Conservation (phyloP, 148 eudicot species). For the Fagopyrum tataricum region DNA sequence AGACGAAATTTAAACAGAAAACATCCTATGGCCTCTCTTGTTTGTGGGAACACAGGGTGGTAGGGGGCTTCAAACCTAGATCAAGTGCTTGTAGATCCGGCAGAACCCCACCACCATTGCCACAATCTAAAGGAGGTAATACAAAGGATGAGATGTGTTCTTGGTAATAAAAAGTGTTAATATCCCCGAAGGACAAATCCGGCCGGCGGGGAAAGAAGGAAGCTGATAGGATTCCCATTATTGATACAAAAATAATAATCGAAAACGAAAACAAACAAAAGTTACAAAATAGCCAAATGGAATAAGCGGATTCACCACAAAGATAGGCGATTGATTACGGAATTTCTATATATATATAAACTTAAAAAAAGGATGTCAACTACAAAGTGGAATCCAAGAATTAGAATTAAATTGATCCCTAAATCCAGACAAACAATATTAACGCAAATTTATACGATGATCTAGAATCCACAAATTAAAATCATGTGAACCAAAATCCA, state of each 20-base stretch:
- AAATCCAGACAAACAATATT: background rate
- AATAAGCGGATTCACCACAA: background rate
- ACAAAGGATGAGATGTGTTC: background rate
- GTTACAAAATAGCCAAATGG: background rate
- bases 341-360: background rate
- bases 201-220: slow-evolving; percentile 1
- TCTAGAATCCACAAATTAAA: background rate
- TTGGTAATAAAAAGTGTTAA: background rate
- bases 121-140: slow-evolving; percentile 6
- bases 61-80: slow-evolving; percentile 10
- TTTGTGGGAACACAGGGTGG: background rate
- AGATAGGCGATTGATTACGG: background rate
- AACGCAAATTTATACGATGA: slow-evolving; percentile 3
- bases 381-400: background rate
- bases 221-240: background rate
- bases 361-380: background rate
- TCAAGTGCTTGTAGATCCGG: slow-evolving; percentile 5
- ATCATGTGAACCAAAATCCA: background rate
- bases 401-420: background rate
- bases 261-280: background rate
- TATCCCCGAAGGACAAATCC: background rate
- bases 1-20: slow-evolving; percentile 3
- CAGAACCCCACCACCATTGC: slow-evolving; percentile 14
- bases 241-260: background rate
- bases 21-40: slow-evolving; percentile 1